These are phyloP conservation scores for Nicotiana knightiana DNA, from an alignment of 257 asterid species.

Conservation along the genomic window DNA sequence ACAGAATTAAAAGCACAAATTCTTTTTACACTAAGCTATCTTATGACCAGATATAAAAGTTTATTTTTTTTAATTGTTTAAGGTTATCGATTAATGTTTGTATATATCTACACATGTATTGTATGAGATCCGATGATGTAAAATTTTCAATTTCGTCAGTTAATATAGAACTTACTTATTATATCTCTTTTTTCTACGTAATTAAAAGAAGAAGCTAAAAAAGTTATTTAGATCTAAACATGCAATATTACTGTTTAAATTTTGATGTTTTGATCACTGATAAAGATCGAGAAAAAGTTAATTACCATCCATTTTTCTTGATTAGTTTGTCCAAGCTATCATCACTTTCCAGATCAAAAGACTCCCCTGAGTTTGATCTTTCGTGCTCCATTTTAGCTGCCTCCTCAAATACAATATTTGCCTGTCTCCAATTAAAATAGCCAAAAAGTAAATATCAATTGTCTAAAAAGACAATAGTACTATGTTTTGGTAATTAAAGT, in stretches of 20 bases:
- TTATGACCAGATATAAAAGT: too few relatives aligned
- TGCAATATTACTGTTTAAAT: too few relatives aligned
- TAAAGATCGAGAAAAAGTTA: not conserved
- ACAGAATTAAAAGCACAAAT: too few relatives aligned
- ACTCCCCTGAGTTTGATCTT: not conserved
- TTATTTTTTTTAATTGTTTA: too few relatives aligned
- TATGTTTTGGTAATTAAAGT: not conserved
- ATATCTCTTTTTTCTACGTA: too few relatives aligned
- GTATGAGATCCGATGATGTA: too few relatives aligned
- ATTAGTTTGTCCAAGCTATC: slow-evolving; percentile 38
- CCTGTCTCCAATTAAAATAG: slow-evolving; percentile 22
- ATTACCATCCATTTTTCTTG: slow-evolving; percentile 70
- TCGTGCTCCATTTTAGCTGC: slow-evolving; percentile 2
- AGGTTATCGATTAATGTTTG: too few relatives aligned
- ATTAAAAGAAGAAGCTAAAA: not conserved
- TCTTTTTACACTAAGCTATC: too few relatives aligned
- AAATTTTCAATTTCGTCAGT: too few relatives aligned
- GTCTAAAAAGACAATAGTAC: not conserved
- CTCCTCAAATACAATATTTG: slow-evolving; percentile 24
- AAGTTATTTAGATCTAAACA: not conserved
- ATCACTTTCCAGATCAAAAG: slow-evolving; percentile 16
- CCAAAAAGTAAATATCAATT: not conserved
- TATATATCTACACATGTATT: too few relatives aligned
- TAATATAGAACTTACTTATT: too few relatives aligned
- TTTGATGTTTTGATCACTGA: too few relatives aligned